Conservation (phyloP, 805 yeast genomes). For the Metschnikowia peoriensis region DNA sequence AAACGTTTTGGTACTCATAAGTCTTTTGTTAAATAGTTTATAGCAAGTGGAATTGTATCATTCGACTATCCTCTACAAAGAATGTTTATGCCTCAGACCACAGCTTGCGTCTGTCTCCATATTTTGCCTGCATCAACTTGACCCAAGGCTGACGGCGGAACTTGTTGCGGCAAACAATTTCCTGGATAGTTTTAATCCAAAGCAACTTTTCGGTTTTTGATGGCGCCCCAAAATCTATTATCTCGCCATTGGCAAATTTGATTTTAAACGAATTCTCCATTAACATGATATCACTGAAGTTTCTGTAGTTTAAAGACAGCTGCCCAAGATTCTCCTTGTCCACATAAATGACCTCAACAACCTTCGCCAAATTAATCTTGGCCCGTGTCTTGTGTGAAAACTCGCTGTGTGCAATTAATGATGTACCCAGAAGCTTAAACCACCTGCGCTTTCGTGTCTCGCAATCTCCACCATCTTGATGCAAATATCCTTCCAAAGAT, state of each 20-base stretch:
- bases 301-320: constrained; percentile 43
- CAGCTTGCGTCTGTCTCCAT: constrained; percentile 9
- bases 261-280: constrained; percentile 75
- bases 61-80: too few relatives aligned
- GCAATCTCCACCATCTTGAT: constrained; percentile 93
- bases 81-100: background rate
- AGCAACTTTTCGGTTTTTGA: constrained; percentile 53
- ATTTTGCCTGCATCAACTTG: constrained; percentile 38
- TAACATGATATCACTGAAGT: constrained; percentile 69
- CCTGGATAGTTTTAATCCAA: constrained; percentile 66
- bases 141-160: constrained; percentile 65
- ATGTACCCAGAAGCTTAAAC: constrained; percentile 70
- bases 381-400: constrained; percentile 66
- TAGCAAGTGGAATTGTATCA: background rate
- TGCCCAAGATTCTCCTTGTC: constrained; percentile 34
- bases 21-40: background rate
- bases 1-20: too few relatives aligned
- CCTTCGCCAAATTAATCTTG: constrained; percentile 70
- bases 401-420: constrained; percentile 75
- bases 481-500: constrained; percentile 63
- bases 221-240: constrained; percentile 84
- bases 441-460: constrained; percentile 68
- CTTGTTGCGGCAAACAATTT: constrained; percentile 52
- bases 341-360: constrained; percentile 48
- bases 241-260: constrained; percentile 74